Evolutionary conservation across 1,139 yeast species (phyloP).

Genomic region (Zhuliangozyma blackwelliae): DNA sequence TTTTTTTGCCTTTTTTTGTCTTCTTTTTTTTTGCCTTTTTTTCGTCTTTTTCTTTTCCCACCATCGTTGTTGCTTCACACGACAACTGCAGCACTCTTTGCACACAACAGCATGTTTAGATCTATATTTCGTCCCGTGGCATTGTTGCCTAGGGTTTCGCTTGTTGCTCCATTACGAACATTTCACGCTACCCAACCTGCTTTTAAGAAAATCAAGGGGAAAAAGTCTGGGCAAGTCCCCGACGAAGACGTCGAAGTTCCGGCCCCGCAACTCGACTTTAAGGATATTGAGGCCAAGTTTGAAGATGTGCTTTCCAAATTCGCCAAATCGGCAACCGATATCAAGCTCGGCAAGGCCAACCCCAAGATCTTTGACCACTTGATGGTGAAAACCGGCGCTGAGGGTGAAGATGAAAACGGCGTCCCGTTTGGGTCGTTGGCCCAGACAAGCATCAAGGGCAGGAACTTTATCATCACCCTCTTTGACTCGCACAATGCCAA

Average conservation of each 20-base stretch:
- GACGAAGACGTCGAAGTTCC: constrained; percentile 11
- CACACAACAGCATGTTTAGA: constrained; percentile 3
- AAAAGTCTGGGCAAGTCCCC: constrained; percentile 11
- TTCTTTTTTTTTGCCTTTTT: too few relatives aligned
- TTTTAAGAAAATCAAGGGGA: constrained; percentile 11
- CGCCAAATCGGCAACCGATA: constrained; percentile 52
- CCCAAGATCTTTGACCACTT: constrained; percentile 64
- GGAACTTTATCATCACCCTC: constrained; percentile 68
- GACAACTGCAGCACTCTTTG: too few relatives aligned
- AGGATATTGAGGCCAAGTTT: constrained; percentile 43
- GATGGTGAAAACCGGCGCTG: constrained; percentile 35
- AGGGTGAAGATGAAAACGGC: constrained; percentile 29
- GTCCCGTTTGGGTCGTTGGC: constrained; percentile 62
- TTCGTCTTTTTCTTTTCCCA: too few relatives aligned
- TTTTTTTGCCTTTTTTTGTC: too few relatives aligned
- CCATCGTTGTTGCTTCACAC: background rate
- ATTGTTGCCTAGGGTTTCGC: background rate
- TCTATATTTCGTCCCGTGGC: constrained; percentile 1
- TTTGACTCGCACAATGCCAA: constrained; percentile 76
- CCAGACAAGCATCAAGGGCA: constrained; percentile 70
- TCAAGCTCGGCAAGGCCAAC: constrained; percentile 64
- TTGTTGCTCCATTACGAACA: constrained; percentile 1
- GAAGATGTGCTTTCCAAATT: constrained; percentile 49
- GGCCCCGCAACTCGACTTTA: constrained; percentile 27
- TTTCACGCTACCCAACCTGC: constrained; percentile 5